Evolutionary conservation across 805 yeast species (phyloP).

Genomic region (Saccharomycopsis babjevae): DNA sequence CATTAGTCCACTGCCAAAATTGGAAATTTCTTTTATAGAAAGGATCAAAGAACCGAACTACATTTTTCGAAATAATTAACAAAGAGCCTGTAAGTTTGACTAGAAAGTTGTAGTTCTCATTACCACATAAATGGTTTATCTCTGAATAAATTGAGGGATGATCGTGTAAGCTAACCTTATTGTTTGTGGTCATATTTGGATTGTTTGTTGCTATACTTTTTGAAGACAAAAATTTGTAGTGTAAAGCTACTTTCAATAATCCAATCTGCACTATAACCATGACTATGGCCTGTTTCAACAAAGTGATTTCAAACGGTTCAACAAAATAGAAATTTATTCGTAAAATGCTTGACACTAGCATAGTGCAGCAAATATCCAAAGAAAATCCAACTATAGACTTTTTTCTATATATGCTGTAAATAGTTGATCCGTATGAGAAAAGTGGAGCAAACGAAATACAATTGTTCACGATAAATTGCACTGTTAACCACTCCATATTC

Average conservation of each 20-base stretch:
- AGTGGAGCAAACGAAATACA: constrained; percentile 74
- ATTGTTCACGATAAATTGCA: constrained; percentile 50
- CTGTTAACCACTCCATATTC: constrained; percentile 34
- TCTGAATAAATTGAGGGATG: not conserved
- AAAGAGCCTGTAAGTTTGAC: not conserved
- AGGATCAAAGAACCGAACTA: constrained; percentile 59
- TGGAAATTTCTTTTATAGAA: constrained; percentile 50
- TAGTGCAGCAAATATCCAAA: constrained; percentile 86
- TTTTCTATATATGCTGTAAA: constrained; percentile 52
- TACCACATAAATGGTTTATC: constrained; percentile 2
- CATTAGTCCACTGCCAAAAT: constrained; percentile 84
- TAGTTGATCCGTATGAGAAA: constrained; percentile 79
- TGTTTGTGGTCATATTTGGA: not conserved
- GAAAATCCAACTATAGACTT: constrained; percentile 73
- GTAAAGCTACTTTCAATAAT: constrained; percentile 52
- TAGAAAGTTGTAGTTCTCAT: not conserved
- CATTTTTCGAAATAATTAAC: constrained; percentile 24
- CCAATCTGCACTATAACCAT: constrained; percentile 74
- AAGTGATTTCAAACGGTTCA: constrained; percentile 70
- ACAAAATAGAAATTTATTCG: constrained; percentile 70
- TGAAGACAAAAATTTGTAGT: constrained; percentile 32
- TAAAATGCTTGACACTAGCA: constrained; percentile 67
- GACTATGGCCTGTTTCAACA: constrained; percentile 69
- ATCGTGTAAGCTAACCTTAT: constrained; percentile 9
- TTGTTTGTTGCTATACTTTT: not conserved